Evolutionary conservation across 2,329 filamentous ascomycete genomes (phyloP), one percentile per base, ranked within the genome.

Genomic region (Penicillium expansum): DNA sequence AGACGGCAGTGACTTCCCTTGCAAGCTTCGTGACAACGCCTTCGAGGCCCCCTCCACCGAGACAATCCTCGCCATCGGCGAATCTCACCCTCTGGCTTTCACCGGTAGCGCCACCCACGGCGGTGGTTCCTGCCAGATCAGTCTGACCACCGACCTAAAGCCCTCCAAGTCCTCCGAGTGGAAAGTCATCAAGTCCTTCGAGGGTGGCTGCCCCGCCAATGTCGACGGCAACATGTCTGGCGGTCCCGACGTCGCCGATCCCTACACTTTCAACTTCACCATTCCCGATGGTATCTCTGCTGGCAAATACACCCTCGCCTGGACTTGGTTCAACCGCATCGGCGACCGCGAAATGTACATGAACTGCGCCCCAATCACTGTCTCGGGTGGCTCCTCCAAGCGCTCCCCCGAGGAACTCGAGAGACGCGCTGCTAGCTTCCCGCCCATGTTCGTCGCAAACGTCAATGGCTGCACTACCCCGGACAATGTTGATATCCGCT

Each of bases 301-400:
- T 1, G 94, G 93, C 4, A 83, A 92, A 39, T 92, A 89, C 27
- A 90, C 87, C 0, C 80, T 97, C 5, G 91, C 91, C 0, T 97
- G 92, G 92, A 91, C 91, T 0, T 97, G 94, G 94, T 86, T 96
- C 76, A 97, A 97, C 76, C 89, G 88, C 58, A 69, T 96, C 10
- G 94, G 94, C 3, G 96, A 96, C 78, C 87, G 92, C 1, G 94
- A 97, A 72, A 91, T 96, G 82, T 97, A 97, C 82, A 96, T 96
- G 92, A 95, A 96, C 82, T 99, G 93, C 66, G 91, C 89, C 0
- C 85, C 90, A 0, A 74, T 96, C 47, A 82, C 80, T 0, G 80
- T 97, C 24, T 84, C 83, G 0, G 77, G 74, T 4, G 76, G 77
- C 22, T 74, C 77, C 1, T 71, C 74, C 52, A 83, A 85, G 69